Evolutionary conservation across 75 land plant species (phyloP).

Genomic region (Ceratopteris richardii): DNA sequence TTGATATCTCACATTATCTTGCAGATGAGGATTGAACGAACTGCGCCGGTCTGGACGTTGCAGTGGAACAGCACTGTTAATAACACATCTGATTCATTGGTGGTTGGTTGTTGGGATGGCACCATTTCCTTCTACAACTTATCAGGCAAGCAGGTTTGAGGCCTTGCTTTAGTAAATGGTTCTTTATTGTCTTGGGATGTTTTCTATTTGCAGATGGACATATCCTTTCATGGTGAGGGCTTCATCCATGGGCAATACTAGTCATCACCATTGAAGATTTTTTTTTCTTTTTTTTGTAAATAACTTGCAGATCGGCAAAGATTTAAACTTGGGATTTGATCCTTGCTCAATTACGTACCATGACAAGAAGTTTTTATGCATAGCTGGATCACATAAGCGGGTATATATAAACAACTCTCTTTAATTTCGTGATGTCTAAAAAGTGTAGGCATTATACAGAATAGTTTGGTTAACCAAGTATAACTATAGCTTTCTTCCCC

Average conservation of each 20-base stretch:
- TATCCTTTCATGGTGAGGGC: too few species aligned
- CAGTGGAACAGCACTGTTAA: slow-evolving; percentile 28
- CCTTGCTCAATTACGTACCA: slow-evolving; percentile 27
- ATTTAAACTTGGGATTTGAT: slow-evolving; percentile 22
- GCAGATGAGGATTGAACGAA: slow-evolving; percentile 17
- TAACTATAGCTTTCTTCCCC: too few species aligned
- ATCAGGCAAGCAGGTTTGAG: slow-evolving; percentile 43
- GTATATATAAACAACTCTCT: slow-evolving; percentile 6
- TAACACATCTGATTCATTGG: slow-evolving; percentile 25
- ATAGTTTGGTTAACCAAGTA: too few species aligned
- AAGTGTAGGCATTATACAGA: too few species aligned
- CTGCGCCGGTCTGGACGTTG: slow-evolving; percentile 33
- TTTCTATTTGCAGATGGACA: too few species aligned
- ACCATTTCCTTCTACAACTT: slow-evolving; percentile 34
- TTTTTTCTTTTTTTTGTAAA: too few species aligned
- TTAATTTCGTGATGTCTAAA: not conserved
- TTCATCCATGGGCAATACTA: too few species aligned
- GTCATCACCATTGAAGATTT: too few species aligned
- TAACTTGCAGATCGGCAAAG: slow-evolving; percentile 30
- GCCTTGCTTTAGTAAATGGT: not conserved
- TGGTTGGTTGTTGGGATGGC: slow-evolving; percentile 34
- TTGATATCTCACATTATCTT: not conserved
- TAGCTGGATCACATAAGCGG: slow-evolving; percentile 29
- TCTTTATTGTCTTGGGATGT: slow-evolving; percentile 3
- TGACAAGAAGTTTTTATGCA: slow-evolving; percentile 22